phyloP scores from a whole-genome alignment of 768 basidiomycete species.

The Pluteus cervinus region DNA sequence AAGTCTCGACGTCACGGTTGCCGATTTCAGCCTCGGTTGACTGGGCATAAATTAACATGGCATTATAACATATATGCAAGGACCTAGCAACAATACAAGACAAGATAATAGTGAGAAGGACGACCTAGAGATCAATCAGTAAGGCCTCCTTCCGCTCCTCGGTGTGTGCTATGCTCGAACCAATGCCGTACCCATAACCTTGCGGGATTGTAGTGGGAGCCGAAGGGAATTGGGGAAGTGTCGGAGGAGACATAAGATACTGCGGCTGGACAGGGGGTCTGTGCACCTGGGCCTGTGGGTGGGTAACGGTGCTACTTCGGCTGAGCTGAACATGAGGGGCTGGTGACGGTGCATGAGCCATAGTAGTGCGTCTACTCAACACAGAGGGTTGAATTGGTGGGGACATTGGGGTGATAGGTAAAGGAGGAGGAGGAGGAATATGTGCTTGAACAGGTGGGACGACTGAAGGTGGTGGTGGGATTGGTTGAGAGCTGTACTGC shows the following conservation, averaged over 20 bases:
- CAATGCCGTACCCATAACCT: constrained; percentile 39
- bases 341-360: constrained; percentile 18
- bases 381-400: constrained; percentile 11
- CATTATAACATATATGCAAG: too few species aligned
- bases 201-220: constrained; percentile 59
- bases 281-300: constrained; percentile 12
- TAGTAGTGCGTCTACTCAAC: constrained; percentile 17
- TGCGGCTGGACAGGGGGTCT: constrained; percentile 10
- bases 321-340: constrained; percentile 22
- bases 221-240: constrained; percentile 57
- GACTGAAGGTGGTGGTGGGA: too few species aligned
- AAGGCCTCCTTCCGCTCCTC: constrained; percentile 64
- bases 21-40: too few species aligned
- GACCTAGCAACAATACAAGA: too few species aligned
- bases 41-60: too few species aligned
- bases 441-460: too few species aligned
- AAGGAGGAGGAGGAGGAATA: constrained; percentile 10
- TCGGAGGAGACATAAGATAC: constrained; percentile 24
- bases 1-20: too few species aligned
- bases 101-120: too few species aligned
- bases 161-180: constrained; percentile 42
- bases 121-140: constrained; percentile 49
- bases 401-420: constrained; percentile 14
- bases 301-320: constrained; percentile 15
- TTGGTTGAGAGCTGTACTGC: too few species aligned